Evolutionary conservation across 73 alveolate genomes (phyloP), one percentile per base, ranked within the genome.

Genomic region (Paramecium tetraurelia): DNA sequence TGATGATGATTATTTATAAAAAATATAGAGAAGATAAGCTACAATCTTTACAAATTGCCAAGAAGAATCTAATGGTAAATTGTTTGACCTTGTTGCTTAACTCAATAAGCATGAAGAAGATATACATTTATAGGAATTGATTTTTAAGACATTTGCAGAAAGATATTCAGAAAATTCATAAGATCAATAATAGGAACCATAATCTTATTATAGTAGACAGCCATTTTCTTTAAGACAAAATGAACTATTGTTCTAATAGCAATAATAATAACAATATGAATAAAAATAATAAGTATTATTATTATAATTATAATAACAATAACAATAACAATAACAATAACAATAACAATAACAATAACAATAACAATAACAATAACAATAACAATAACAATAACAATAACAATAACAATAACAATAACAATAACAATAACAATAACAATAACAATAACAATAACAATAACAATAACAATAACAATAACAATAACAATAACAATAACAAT

Each of bases 261-360:
- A 75, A 40, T 24, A 38, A 20, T 63, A 83, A 50, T 63, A 92
- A 31, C 12, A 16, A 43, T 22, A 29, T 24, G 48, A 85, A 92
- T 68, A 46, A 76, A 1, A 92, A 92, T 8, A 92, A 72, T 27
- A 92, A n/a, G n/a, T n/a, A 9, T 48, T 14, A 9, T 11, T 9
- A 50, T 50, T 16, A 50, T 50, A 50, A 50, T 50, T 33, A 14
- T 27, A 41, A 22, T 68, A 84, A 50, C 58, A 92, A 31, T 21
- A 16, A 24, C 14, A 29, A 44, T 80, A 85, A 92, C 43, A 86
- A 76, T 22, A 92, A 86, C 6, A 92, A 48, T 44, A 92, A 58
- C 33, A 58, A 24, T 12, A 31, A 4, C 58, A 27, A 27, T 27
- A 27, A 27, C 1, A 27, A 27, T 27, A 27, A 1, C 1, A 27